phyloP scores from a whole-genome alignment of 2,329 filamentous ascomycete species.

The Claviceps sp. region DNA sequence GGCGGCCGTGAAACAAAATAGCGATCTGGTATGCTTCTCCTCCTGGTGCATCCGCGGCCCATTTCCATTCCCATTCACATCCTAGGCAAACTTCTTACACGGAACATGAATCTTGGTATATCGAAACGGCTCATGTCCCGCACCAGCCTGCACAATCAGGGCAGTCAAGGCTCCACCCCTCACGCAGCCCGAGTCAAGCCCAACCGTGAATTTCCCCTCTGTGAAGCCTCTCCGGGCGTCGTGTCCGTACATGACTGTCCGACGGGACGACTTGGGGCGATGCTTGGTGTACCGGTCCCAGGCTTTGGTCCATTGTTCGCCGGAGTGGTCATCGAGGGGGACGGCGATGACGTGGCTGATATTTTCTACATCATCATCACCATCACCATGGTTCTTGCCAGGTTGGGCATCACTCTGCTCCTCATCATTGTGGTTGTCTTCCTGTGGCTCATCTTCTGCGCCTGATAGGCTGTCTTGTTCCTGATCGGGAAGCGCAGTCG shows the following conservation, averaged over 20 bases:
- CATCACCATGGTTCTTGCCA: not conserved
- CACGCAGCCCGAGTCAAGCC: conserved; percentile 74
- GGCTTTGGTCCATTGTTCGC: conserved; percentile 53
- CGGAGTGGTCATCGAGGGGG: conserved; percentile 31
- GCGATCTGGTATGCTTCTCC: not conserved
- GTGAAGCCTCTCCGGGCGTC: conserved; percentile 59
- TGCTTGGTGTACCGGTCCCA: conserved; percentile 41
- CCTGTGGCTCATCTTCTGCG: conserved; percentile 9
- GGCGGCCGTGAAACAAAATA: too few species aligned
- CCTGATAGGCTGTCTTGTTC: not conserved
- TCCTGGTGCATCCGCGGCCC: not conserved
- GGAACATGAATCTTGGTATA: conserved; percentile 28
- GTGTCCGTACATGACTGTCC: conserved; percentile 77
- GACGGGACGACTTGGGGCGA: conserved; percentile 23
- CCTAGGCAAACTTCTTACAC: conserved; percentile 15
- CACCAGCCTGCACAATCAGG: conserved; percentile 50
- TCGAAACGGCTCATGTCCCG: conserved; percentile 17
- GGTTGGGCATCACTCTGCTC: too few species aligned
- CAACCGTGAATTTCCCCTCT: conserved; percentile 56
- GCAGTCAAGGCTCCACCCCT: conserved; percentile 64
- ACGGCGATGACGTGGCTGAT: conserved; percentile 16
- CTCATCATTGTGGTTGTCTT: not conserved
- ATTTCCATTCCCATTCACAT: not conserved
- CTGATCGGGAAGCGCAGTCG: not conserved
- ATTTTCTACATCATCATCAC: not conserved